phyloP scores from a whole-genome alignment of 805 yeast species.

The Candida coquimbonensis region DNA sequence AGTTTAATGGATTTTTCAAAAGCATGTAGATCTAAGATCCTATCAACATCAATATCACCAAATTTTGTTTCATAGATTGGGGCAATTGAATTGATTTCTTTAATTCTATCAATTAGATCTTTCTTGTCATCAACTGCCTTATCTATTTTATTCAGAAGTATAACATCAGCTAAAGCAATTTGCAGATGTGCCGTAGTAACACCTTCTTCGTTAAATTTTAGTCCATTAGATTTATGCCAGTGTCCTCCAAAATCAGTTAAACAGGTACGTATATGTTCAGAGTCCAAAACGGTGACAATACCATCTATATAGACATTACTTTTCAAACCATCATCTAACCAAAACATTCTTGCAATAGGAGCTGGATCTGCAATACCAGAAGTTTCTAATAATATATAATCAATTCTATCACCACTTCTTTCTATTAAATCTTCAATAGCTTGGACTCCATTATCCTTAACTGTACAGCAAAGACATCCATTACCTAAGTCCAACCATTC shows the following conservation, averaged over 20 bases:
- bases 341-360: constrained; percentile 94
- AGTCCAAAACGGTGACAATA: constrained; percentile 80
- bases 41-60: constrained; percentile 65
- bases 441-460: constrained; percentile 87
- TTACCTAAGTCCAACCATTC: constrained; percentile 97
- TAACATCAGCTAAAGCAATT: constrained; percentile 81
- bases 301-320: constrained; percentile 88
- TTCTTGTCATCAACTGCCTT: constrained; percentile 28
- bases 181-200: constrained; percentile 84
- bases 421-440: constrained; percentile 87
- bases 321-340: constrained; percentile 88
- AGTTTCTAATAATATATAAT: constrained; percentile 88
- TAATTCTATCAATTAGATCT: constrained; percentile 33
- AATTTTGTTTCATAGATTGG: constrained; percentile 60
- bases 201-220: constrained; percentile 35
- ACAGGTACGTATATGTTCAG: constrained; percentile 55
- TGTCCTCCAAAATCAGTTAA: constrained; percentile 70
- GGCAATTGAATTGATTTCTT: constrained; percentile 58
- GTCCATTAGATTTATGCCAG: constrained; percentile 46
- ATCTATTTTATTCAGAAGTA: constrained; percentile 77
- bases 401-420: constrained; percentile 65
- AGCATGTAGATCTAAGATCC: constrained; percentile 72
- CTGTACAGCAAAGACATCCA: constrained; percentile 95
- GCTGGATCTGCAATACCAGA: constrained; percentile 98
- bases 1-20: constrained; percentile 42